Evolutionary conservation across 768 basidiomycete species (phyloP), one percentile per base, ranked within the genome.

Genomic region (Trametes coccinea): DNA sequence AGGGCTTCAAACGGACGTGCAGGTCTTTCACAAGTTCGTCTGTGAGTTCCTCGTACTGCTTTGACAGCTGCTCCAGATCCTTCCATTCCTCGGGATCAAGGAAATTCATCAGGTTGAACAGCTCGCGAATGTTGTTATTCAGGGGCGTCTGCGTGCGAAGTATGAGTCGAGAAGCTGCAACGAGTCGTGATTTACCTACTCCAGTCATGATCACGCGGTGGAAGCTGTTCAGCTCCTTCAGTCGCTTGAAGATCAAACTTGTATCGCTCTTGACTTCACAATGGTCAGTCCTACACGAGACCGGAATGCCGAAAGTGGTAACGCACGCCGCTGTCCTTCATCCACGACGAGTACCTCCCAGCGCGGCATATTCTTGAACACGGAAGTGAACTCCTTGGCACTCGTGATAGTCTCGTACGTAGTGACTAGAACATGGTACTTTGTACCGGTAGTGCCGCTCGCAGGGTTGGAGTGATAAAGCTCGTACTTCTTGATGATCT

Each of bases 71-170:
- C 68, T 88, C 85, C 22, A 98, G 77, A 70, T 98, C 85, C 5
- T 75, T 71, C 92, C 92, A 93, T 63, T 89, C 79, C 11, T 74
- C 66, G 5, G 90, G 85, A 71, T 95, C 92, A 16, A 98, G 82
- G 78, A 98, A 98, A 72, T 94, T 92, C 87, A 99, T 94, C 45
- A 99, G 80, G 72, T 95, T 98, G 80, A 98, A 96, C 29, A 99
- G 75, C 75, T 99, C 97, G 49, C 93, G 83, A 27, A 99, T 89
- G 70, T 98, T 98, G 78, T 98, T 98, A 74, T 98, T 98, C 60
- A 98, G 74, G 0, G 96, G 96, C 0, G 97, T 98, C 83, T 93
- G 17, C 22, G 29, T 2, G 30, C 7, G 39, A 13, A 29, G 11
- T 41, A 39, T 29, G 34, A 37, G 34, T 16, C 33, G 8, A 57